phyloP scores from a whole-genome alignment of 2,329 filamentous ascomycete genomes.

The Aspergillus brunneoviolaceus region DNA sequence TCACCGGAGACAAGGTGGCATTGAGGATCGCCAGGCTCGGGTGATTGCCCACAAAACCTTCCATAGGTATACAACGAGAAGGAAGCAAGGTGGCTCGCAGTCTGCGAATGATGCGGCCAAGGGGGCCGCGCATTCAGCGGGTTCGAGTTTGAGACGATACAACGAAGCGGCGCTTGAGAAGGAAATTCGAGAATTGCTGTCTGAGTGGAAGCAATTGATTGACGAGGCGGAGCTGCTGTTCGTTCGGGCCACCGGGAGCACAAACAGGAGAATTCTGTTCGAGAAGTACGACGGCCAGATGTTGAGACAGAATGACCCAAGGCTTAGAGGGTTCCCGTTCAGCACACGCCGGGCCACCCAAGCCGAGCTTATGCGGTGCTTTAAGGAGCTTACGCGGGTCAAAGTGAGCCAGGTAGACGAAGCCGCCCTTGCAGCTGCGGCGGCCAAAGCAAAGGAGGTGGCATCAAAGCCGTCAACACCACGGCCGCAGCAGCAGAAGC shows the following conservation, averaged over 20 bases:
- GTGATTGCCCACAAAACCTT: conserved; percentile 97
- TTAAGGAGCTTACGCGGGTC: conserved; percentile 87
- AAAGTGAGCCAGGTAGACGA: conserved; percentile 80
- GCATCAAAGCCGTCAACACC: conserved; percentile 32
- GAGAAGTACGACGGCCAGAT: conserved; percentile 89
- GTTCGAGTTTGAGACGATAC: conserved; percentile 83
- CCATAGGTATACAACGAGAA: conserved; percentile 90
- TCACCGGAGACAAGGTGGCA: conserved; percentile 65
- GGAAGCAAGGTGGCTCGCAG: conserved; percentile 95
- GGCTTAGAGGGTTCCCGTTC: conserved; percentile 87
- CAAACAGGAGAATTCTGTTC: conserved; percentile 83
- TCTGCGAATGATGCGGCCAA: conserved; percentile 94
- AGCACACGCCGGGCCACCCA: conserved; percentile 89
- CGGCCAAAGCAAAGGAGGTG: conserved; percentile 47
- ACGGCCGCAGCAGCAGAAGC: conserved; percentile 41
- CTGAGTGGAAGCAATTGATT: conserved; percentile 82
- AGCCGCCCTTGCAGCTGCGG: conserved; percentile 55
- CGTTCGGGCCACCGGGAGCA: conserved; percentile 81
- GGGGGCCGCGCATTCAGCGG: conserved; percentile 88
- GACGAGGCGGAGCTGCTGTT: conserved; percentile 84
- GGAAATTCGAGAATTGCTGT: conserved; percentile 79
- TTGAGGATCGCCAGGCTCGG: conserved; percentile 79
- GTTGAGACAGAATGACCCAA: conserved; percentile 71
- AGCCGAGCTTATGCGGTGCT: conserved; percentile 89
- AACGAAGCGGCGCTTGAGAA: conserved; percentile 87